Evolutionary conservation across 2,329 filamentous ascomycete genomes (phyloP), one percentile per base, ranked within the genome.

Genomic region (Lomentospora prolificans): DNA sequence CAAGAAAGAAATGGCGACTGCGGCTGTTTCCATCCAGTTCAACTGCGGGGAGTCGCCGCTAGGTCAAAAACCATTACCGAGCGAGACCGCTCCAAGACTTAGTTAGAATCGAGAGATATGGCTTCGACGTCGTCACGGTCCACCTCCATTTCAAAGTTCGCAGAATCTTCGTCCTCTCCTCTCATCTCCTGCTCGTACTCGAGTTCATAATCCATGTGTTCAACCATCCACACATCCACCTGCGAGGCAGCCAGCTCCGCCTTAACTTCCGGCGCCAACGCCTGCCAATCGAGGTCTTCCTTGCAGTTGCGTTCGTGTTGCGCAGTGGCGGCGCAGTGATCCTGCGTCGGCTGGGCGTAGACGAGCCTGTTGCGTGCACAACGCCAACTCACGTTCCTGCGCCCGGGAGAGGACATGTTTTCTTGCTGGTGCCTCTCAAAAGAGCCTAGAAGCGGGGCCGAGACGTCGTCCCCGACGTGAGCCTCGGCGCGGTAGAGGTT

Each of bases 401-500:
- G 63, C 6, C 59, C 61, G 39, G 63, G 65, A 24, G 63, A 64
- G 41, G 64, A 65, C 10, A 60, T 33, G 51, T 72, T 72, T 14
- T 67, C 68, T 53, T 72, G 76, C 62, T 83, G 80, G 4, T 64
- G 57, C 2, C 63, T 64, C 55, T 78, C 73, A 28, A 70, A 72
- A 4, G 64, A 60, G 2, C 73, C 71, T 5, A 79, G 61, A 4
- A 84, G 67, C 2, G 76, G 78, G 48, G 64, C 65, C 1, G 55
- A 57, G 0, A 70, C 68, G 44, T 81, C 72, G 2, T 66, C 64
- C 17, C 76, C 62, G 2, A 72, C 60, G 60, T 85, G 81, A 1
- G 73, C 73, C 4, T 81, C 75, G 4, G 58, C 61, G 3, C 75
- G 67, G 61, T 73, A 82, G 2, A 81, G 65, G 1, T 68, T 68